Evolutionary conservation across 2,329 filamentous ascomycete species (phyloP), one percentile per base, ranked within the genome.

Genomic region (Ophiocordyceps camponoti-floridani): DNA sequence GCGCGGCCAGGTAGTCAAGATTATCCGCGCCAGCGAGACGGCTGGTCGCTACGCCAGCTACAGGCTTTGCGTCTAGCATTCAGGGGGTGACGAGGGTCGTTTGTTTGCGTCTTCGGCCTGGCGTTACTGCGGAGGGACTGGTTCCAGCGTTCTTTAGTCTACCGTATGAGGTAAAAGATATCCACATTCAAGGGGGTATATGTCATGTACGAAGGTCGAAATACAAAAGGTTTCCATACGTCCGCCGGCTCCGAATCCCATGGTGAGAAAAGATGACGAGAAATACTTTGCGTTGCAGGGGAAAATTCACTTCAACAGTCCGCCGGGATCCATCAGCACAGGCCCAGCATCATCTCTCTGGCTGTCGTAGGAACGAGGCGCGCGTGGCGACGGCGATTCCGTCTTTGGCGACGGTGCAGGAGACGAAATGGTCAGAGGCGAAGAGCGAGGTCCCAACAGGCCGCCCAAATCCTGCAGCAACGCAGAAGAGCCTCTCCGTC

Each of bases 21-120:
- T 98, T 56, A 95, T 98, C 56, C 74, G 91, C 52, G 88, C 82
- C 62, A 88, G 82, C 58, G 91, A 96, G 71, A 98, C 91, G 46
- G 91, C 91, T 13, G 91, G 91, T 49, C 75, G 91, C 44, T 98
- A 98, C 65, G 91, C 91, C 43, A 94, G 86, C 75, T 98, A 98
- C 65, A 72, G 89, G 54, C 58, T 80, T 45, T 79, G 75, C 52
- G 76, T 80, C 52, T 81, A 35, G 12, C 6, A 6, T 3, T 35
- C 5, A 4, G 23, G 23, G 23, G 23, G 23, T 23, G 23, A 23
- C 23, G 23, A 23, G 23, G 23, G 23, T 23, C 23, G 23, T 23
- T 23, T 23, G 23, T 23, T 23, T 23, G 23, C 23, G 23, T 23
- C 23, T 5, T 23, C 23, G 23, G 23, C 23, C 23, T 23, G 23